phyloP scores from a whole-genome alignment of 495 filamentous ascomycete genomes.

The Aspergillus sclerotiicarbonarius region DNA sequence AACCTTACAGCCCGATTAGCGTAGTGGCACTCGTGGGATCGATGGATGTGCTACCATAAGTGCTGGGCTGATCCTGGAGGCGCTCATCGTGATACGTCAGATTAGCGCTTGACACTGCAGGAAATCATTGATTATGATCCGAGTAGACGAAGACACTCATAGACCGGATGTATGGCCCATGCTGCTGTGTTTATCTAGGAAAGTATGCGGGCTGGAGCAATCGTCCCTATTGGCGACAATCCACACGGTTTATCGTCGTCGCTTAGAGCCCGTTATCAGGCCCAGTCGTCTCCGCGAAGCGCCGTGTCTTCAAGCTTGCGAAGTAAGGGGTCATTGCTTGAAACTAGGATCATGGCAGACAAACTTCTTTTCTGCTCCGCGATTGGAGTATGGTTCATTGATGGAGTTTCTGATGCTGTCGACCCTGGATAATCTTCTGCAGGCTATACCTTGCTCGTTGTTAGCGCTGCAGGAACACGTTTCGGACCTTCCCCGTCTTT shows the following conservation, averaged over 20 bases:
- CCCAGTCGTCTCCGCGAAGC: slow-evolving; percentile 7
- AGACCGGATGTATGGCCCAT: neutral
- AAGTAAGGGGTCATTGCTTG: neutral
- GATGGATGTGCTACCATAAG: too few relatives aligned
- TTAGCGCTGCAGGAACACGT: slow-evolving; percentile 13
- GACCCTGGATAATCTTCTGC: slow-evolving; percentile 7
- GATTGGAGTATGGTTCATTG: neutral
- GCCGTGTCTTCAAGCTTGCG: neutral
- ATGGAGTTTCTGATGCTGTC: neutral
- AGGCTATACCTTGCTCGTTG: slow-evolving; percentile 7
- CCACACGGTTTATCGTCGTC: neutral
- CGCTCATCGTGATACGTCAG: too few relatives aligned
- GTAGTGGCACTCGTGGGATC: too few relatives aligned
- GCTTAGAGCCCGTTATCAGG: neutral
- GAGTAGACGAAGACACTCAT: neutral
- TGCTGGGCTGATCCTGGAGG: too few relatives aligned
- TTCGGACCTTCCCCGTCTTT: slow-evolving; percentile 1
- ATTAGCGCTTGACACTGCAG: too few relatives aligned
- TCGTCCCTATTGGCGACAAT: neutral
- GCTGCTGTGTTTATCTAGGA: neutral
- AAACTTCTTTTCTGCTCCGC: neutral
- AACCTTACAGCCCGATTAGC: too few relatives aligned
- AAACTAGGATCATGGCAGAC: neutral
- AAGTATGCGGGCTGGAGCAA: neutral
- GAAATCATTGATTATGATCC: neutral